Evolutionary conservation across 768 basidiomycete genomes (phyloP).

Genomic region (Termitomyces sp.): DNA sequence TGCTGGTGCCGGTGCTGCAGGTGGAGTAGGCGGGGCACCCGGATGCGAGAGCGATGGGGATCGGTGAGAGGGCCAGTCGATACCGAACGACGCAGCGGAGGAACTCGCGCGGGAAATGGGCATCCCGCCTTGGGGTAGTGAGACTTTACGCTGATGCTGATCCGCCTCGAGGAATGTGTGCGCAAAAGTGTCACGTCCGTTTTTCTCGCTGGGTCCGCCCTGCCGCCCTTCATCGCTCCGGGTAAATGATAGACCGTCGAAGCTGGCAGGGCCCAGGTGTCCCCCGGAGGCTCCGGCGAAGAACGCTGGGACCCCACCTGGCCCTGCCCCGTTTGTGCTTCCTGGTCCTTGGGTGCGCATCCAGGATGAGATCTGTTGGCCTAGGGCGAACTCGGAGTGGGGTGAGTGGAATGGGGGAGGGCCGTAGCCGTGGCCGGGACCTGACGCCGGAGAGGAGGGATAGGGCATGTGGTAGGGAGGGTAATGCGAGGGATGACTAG

Average conservation of each 20-base stretch:
- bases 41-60: background rate
- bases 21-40: conserved; percentile 3
- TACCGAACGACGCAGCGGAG: conserved; percentile 16
- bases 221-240: conserved; percentile 9
- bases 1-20: background rate
- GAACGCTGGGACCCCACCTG: conserved; percentile 2
- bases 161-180: conserved; percentile 30
- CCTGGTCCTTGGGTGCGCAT: background rate
- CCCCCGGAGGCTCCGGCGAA: conserved; percentile 1
- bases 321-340: background rate
- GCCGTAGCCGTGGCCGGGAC: background rate
- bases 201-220: conserved; percentile 4
- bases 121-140: background rate
- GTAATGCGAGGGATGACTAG: conserved; percentile 2
- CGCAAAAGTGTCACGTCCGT: conserved; percentile 22
- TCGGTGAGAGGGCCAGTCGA: conserved; percentile 17
- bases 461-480: conserved; percentile 7
- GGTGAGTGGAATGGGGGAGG: conserved; percentile 1
- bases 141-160: conserved; percentile 14
- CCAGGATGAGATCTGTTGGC: conserved; percentile 5
- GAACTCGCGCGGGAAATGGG: conserved; percentile 7
- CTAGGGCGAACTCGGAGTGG: conserved; percentile 5
- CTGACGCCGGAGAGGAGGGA: conserved; percentile 6
- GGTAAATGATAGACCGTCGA: conserved; percentile 4
- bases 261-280: background rate